phyloP scores from a whole-genome alignment of 2,329 filamentous ascomycete species.

The Fusarium coicis region DNA sequence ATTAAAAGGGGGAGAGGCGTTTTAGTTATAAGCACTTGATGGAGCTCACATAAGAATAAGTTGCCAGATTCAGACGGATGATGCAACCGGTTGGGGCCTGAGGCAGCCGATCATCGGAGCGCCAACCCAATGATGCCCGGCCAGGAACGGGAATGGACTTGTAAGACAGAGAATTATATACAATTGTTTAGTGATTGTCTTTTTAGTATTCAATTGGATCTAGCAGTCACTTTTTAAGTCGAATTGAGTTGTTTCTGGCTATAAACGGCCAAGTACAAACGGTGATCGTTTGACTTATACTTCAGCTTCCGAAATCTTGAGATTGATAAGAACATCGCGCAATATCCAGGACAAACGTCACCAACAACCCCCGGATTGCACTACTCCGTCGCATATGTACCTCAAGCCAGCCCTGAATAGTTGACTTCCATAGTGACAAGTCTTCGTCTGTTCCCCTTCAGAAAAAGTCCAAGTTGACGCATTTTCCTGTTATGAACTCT shows the following conservation, averaged over 20 bases:
- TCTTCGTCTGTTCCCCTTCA: accelerated
- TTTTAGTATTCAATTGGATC: neutral
- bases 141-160: neutral
- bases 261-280: neutral
- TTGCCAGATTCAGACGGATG: constrained; percentile 38
- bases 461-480: no score
- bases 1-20: neutral
- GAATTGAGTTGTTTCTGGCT: neutral
- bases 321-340: constrained; percentile 28
- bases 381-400: neutral
- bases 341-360: constrained; percentile 29
- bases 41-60: constrained; percentile 33
- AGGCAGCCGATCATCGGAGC: constrained; percentile 44
- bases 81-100: constrained; percentile 45
- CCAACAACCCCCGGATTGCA: neutral
- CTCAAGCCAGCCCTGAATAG: accelerated
- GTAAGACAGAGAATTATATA: neutral
- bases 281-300: neutral
- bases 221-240: accelerated
- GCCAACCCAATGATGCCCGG: neutral
- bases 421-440: no score
- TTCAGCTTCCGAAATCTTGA: constrained; percentile 2
- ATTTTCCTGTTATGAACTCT: neutral
- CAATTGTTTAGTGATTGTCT: neutral
- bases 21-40: constrained; percentile 20